Conservation (phyloP, 345 rosid genomes). For the Ceriops decandra region DNA sequence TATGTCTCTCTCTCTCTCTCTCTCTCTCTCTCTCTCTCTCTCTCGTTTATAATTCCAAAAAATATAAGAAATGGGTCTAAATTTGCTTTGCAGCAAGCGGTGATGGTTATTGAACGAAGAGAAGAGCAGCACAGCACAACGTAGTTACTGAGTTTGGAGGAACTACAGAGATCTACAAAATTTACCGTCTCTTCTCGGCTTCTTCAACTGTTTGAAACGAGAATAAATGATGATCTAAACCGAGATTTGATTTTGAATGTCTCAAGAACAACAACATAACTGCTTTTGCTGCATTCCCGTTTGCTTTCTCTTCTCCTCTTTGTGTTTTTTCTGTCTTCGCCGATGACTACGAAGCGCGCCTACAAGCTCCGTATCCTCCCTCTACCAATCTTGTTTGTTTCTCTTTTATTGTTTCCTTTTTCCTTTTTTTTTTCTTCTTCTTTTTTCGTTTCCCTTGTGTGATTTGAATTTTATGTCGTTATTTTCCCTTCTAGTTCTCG, state of each 20-base stretch:
- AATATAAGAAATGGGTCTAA: no score
- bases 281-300: background rate
- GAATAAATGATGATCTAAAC: background rate
- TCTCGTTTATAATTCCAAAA: no score
- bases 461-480: conserved; percentile 8
- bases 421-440: background rate
- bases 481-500: conserved; percentile 2
- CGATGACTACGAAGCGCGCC: conserved; percentile 93
- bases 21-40: no score
- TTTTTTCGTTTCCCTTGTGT: background rate
- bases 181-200: no score
- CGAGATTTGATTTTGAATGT: conserved; percentile 17
- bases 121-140: no score
- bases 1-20: no score
- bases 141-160: no score
- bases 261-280: background rate
- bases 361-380: conserved; percentile 98
- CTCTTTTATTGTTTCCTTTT: conserved; percentile 4
- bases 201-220: background rate
- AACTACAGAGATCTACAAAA: no score
- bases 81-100: no score
- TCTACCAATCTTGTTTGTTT: background rate
- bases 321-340: background rate
- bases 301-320: background rate
- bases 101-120: no score